phyloP scores from a whole-genome alignment of 225 moss, liverwort and hornwort species.

The Rhytidiadelphus loreus region DNA sequence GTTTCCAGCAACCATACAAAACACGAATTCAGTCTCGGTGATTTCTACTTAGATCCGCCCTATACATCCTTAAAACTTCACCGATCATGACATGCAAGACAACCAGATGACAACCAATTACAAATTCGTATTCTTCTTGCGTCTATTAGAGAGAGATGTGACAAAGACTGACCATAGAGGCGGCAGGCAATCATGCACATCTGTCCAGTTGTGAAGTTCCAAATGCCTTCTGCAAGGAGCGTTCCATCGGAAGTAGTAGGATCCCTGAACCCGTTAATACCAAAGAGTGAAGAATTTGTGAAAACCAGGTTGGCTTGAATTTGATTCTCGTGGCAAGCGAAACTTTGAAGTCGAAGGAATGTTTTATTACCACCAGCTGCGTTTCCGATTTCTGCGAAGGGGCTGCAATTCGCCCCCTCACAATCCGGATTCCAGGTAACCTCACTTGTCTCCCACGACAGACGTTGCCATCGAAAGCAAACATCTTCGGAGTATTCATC shows the following conservation, averaged over 20 bases:
- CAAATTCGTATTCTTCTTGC: not conserved
- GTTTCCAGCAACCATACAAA: not conserved
- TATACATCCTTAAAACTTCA: not conserved
- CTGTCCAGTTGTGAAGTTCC: constrained; percentile 2
- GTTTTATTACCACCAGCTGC: not conserved
- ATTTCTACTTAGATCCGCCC: not conserved
- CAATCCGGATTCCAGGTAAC: constrained; percentile 5
- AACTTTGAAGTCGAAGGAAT: not conserved
- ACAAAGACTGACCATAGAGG: not conserved
- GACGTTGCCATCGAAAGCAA: not conserved
- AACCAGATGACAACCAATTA: not conserved
- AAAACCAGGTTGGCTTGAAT: not conserved
- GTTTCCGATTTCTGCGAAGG: not conserved
- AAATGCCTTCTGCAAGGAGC: constrained; percentile 13
- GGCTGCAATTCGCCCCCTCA: constrained; percentile 11
- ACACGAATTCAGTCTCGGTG: not conserved
- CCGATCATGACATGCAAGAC: not conserved
- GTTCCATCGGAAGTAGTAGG: not conserved
- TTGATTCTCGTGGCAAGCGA: not conserved
- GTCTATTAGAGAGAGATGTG: not conserved
- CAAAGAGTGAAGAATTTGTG: not conserved
- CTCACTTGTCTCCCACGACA: not conserved
- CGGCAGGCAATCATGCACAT: constrained; percentile 32
- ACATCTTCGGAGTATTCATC: not conserved
- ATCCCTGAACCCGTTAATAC: not conserved